Conservation (phyloP, 1,284 basidiomycete genomes). For the Puccinia hordei region DNA sequence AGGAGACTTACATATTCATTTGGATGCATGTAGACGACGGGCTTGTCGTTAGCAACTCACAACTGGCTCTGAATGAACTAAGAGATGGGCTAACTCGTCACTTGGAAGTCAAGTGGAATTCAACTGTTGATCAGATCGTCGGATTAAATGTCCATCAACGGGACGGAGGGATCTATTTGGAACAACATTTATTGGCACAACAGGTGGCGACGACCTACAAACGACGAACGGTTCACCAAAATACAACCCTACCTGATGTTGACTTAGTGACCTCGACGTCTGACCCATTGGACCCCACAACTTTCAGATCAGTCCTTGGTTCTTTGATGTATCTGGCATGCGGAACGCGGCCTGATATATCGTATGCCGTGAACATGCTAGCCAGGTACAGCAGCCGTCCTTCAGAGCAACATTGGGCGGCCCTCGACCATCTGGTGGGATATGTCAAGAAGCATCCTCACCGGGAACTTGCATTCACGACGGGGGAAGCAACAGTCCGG, state of each 20-base stretch:
- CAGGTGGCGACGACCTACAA: neutral
- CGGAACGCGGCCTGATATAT: neutral
- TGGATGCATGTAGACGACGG: conserved; percentile 39
- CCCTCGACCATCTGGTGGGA: neutral
- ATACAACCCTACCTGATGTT: neutral
- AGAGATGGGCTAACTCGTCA: neutral
- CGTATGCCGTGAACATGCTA: conserved; percentile 11
- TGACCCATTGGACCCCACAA: neutral
- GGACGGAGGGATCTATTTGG: neutral
- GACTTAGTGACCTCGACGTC: neutral
- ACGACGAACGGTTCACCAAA: neutral
- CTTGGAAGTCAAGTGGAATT: conserved; percentile 3
- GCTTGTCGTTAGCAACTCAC: neutral
- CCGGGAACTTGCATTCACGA: neutral
- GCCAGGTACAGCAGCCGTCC: neutral
- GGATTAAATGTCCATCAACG: neutral
- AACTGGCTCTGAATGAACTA: neutral
- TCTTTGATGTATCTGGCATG: conserved; percentile 6
- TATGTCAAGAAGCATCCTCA: neutral
- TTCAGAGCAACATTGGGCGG: neutral
- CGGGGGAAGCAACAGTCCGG: too few species aligned
- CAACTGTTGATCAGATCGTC: conserved; percentile 1
- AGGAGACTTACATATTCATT: neutral
- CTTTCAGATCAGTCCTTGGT: neutral
- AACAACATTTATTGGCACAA: neutral